Conservation (phyloP, 768 basidiomycete species). For the Phlegmacium glaucopus region DNA sequence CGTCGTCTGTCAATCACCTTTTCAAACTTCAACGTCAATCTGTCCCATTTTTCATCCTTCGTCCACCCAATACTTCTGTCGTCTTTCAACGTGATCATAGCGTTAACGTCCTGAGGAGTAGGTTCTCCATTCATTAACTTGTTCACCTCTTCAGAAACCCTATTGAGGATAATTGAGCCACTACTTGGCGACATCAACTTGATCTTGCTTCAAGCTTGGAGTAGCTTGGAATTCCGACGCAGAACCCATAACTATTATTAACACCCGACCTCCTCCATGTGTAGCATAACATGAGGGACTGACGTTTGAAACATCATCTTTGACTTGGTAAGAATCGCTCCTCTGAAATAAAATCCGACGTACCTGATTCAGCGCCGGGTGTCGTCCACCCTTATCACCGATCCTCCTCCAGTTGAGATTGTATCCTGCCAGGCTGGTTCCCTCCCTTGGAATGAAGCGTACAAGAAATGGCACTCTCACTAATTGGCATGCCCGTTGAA, state of each 20-base stretch:
- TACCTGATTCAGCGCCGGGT: too few relatives aligned
- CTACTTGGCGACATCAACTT: constrained; percentile 44
- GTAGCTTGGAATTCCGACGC: constrained; percentile 42
- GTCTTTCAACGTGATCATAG: constrained; percentile 47
- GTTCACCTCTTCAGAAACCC: constrained; percentile 41
- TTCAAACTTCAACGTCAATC: constrained; percentile 36
- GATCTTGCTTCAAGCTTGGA: constrained; percentile 42
- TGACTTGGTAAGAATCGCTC: too few relatives aligned
- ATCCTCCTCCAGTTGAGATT: too few relatives aligned
- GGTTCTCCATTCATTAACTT: constrained; percentile 11
- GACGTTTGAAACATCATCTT: too few relatives aligned
- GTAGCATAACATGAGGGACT: constrained; percentile 70
- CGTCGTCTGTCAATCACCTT: constrained; percentile 10
- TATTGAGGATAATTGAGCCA: constrained; percentile 65
- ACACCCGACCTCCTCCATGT: constrained; percentile 58
- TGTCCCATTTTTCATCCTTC: constrained; percentile 52
- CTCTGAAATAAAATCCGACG: too few relatives aligned
- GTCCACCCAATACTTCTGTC: constrained; percentile 54
- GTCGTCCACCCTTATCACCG: too few relatives aligned
- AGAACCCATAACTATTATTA: constrained; percentile 76
- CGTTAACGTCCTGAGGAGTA: constrained; percentile 26
- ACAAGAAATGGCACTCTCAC: too few relatives aligned
- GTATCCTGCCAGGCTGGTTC: too few relatives aligned
- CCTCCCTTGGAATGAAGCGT: too few relatives aligned
- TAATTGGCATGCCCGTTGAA: too few relatives aligned